Conservation (phyloP, 225 moss, liverwort and hornwort species). For the Pleurozium schreberi region DNA sequence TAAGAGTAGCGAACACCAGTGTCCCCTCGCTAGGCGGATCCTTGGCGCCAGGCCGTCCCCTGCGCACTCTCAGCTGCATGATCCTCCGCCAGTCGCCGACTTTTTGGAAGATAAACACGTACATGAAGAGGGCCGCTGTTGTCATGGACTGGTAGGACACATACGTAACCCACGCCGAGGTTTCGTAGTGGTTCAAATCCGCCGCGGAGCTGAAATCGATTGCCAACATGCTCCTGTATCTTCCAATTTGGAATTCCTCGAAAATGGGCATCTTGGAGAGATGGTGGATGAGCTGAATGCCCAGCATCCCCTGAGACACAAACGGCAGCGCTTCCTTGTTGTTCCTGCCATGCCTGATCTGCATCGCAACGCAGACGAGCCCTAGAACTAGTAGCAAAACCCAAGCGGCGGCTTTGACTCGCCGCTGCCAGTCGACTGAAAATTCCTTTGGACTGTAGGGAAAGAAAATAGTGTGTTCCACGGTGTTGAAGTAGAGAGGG, state of each 20-base stretch:
- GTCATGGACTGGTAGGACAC: constrained; percentile 9
- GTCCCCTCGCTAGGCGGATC: neutral
- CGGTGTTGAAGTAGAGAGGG: constrained; percentile 1
- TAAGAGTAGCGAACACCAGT: neutral
- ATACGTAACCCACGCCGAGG: neutral
- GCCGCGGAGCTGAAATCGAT: neutral
- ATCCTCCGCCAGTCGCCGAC: constrained; percentile 11
- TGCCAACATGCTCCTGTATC: neutral
- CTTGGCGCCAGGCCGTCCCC: neutral
- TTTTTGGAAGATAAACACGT: constrained; percentile 9
- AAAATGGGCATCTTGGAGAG: neutral
- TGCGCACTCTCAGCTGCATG: neutral
- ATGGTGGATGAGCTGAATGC: constrained; percentile 4
- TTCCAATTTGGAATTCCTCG: neutral
- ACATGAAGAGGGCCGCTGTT: constrained; percentile 8
- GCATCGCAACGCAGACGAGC: neutral
- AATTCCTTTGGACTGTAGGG: neutral
- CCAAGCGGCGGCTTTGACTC: neutral
- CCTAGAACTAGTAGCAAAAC: neutral
- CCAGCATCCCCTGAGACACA: neutral
- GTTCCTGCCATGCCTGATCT: neutral
- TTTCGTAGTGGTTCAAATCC: neutral
- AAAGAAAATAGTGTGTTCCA: neutral
- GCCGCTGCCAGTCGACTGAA: neutral
- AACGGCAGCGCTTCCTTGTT: constrained; percentile 8